Evolutionary conservation across 2,329 filamentous ascomycete species (phyloP).

Genomic region (Neonectria magnoliae): DNA sequence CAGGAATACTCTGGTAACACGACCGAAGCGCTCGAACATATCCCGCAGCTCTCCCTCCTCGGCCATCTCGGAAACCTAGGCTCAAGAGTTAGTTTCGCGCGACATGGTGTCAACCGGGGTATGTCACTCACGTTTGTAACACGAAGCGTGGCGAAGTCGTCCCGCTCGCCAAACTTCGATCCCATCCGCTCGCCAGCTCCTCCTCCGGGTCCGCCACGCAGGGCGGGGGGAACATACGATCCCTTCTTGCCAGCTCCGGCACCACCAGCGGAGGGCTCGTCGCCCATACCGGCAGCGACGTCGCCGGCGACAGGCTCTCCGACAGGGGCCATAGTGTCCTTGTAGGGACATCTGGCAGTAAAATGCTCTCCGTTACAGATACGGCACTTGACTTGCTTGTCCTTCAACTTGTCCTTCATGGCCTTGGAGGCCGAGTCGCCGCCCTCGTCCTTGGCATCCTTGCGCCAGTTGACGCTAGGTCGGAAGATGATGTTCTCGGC

Average conservation of each 20-base stretch:
- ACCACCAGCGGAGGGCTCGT: conserved; percentile 58
- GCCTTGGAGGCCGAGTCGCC: conserved; percentile 77
- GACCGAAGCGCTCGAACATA: conserved; percentile 97
- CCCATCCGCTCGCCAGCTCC: conserved; percentile 82
- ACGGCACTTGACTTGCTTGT: conserved; percentile 99
- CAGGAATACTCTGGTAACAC: conserved; percentile 96
- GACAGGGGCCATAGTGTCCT: conserved; percentile 97
- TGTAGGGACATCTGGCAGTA: conserved; percentile 98
- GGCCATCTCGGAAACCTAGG: conserved; percentile 92
- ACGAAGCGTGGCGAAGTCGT: conserved; percentile 94
- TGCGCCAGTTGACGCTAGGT: conserved; percentile 92
- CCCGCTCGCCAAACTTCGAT: conserved; percentile 90
- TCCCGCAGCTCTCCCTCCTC: conserved; percentile 95
- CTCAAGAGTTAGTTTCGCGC: conserved; percentile 40
- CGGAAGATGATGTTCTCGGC: conserved; percentile 99
- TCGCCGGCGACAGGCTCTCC: conserved; percentile 68
- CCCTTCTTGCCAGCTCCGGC: conserved; percentile 74
- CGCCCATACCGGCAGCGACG: conserved; percentile 64
- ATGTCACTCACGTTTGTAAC: conserved; percentile 89
- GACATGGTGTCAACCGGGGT: background rate
- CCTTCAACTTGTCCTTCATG: conserved; percentile 87
- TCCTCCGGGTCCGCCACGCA: conserved; percentile 75
- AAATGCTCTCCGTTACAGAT: conserved; percentile 99
- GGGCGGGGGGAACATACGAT: conserved; percentile 93
- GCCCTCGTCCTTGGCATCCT: conserved; percentile 84